Percentiles rank a stretch among this genome's conserved stretches.
These are phyloP conservation scores for Beauveria varroae DNA, from an alignment of 2,329 filamentous ascomycete species.

Conservation along the genomic window DNA sequence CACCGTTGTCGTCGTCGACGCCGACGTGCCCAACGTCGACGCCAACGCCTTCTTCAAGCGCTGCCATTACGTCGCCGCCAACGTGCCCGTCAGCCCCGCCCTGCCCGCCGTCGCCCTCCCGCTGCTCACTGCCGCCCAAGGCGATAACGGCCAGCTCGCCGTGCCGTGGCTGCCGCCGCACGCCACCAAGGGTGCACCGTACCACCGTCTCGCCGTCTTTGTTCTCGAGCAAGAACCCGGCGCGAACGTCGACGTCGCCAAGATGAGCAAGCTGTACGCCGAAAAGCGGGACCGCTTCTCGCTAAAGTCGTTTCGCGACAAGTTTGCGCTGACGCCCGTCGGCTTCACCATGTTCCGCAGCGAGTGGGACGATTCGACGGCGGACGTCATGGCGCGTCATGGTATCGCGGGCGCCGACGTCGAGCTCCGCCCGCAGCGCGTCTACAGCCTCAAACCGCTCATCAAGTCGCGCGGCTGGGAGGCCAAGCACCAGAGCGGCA, in stretches of 20 bases:
- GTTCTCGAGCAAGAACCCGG: conserved; percentile 71
- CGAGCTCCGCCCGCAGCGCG: conserved; percentile 75
- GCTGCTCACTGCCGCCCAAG: conserved; percentile 31
- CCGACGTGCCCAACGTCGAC: conserved; percentile 77
- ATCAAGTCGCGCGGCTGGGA: conserved; percentile 59
- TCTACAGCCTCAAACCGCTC: conserved; percentile 58
- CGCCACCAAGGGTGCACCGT: conserved; percentile 81
- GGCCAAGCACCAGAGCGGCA: conserved; percentile 55
- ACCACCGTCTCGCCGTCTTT: conserved; percentile 81
- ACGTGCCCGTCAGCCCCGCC: conserved; percentile 45
- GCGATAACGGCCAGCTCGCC: conserved; percentile 40
- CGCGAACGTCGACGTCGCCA: conserved; percentile 44
- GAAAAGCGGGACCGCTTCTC: conserved; percentile 58
- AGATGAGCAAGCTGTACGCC: conserved; percentile 46
- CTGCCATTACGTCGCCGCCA: conserved; percentile 79
- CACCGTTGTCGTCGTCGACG: conserved; percentile 77
- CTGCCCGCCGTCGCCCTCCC: conserved; percentile 57
- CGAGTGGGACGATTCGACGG: conserved; percentile 82
- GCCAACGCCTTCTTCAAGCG: conserved; percentile 69
- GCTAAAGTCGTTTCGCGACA: conserved; percentile 65
- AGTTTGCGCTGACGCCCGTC: conserved; percentile 62
- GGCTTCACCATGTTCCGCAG: conserved; percentile 84
- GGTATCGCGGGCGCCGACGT: conserved; percentile 69
- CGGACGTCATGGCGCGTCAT: conserved; percentile 76
- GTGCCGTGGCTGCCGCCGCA: conserved; percentile 79